Conservation (phyloP, 306 rosid species). For the Malus orientalis region DNA sequence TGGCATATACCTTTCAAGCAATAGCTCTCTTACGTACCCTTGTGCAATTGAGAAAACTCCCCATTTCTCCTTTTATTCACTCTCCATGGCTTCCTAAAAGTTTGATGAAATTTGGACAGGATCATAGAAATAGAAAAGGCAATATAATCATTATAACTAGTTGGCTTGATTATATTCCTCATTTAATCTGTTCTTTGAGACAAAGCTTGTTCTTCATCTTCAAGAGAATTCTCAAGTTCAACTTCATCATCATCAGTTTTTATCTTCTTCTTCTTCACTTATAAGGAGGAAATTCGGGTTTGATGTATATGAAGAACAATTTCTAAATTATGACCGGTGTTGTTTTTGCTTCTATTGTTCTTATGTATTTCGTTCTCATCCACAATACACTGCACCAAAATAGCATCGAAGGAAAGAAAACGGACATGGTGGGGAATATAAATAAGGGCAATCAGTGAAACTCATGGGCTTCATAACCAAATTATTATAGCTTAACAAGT, state of each 20-base stretch:
- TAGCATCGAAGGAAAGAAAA: neutral
- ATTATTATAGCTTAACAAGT: neutral
- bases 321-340: neutral
- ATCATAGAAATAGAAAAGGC: neutral
- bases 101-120: neutral
- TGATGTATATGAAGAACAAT: neutral
- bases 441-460: too few relatives aligned
- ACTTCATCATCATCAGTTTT: neutral
- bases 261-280: neutral
- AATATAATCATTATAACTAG: too few relatives aligned
- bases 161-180: neutral
- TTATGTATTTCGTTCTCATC: neutral
- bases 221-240: neutral
- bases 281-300: neutral
- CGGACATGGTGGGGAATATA: neutral
- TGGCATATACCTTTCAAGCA: too few relatives aligned
- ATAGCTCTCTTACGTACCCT: too few relatives aligned
- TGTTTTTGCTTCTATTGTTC: neutral
- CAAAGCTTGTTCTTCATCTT: neutral
- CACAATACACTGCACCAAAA: too few relatives aligned
- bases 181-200: neutral
- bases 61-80: neutral
- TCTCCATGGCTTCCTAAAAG: neutral
- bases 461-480: neutral
- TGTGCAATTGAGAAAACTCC: too few relatives aligned